Evolutionary conservation across 345 rosid species (phyloP), one percentile per base, ranked within the genome.

Genomic region (Toxicodendron radicans): DNA sequence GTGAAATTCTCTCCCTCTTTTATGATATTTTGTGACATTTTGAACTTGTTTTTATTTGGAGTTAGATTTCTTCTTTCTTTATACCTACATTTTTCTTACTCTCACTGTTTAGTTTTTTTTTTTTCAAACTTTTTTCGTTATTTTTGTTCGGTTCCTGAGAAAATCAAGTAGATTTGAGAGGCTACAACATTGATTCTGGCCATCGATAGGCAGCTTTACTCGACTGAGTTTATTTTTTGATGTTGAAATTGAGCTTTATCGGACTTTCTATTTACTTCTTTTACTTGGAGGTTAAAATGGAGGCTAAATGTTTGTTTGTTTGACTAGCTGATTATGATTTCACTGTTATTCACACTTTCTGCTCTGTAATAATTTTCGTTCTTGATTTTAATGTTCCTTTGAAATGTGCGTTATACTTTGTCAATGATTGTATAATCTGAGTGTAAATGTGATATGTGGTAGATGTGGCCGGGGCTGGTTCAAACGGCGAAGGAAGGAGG

Each of bases 391-490:
- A 9, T 7, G 10, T 64, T 43, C 30, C n/a, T 7, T 41, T 64
- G 1, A 23, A n/a, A 64, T 64, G 43, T 65, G 23, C 17, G 11
- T 13, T 66, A 1, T 24, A 10, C 21, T 85, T 51, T 3, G 53
- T 75, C 41, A 33, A 24, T 17, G 16, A 46, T 18, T 24, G 63
- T 73, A 7, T 46, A 17, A 48, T 64, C 68, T 73, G 53, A 63
- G 17, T 10, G 38, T 64, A 51, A 73, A 57, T 76, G 54, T 73
- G 78, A 51, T 52, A 43, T 69, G 41, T 70, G 46, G 51, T 70
- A 94, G 97, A 95, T 91, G 99, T 92, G 98, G 99, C 95, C 95
- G 45, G 90, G 86, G 32, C 87, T 95, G 72, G 87, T 95, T 72
- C 82, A 82, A 79, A 90, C 90, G 6, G 99, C 99, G 7, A 95